Evolutionary conservation across 352 stramenopile species (phyloP), one percentile per base, ranked within the genome.

Genomic region (Globisporangium apiculatum): DNA sequence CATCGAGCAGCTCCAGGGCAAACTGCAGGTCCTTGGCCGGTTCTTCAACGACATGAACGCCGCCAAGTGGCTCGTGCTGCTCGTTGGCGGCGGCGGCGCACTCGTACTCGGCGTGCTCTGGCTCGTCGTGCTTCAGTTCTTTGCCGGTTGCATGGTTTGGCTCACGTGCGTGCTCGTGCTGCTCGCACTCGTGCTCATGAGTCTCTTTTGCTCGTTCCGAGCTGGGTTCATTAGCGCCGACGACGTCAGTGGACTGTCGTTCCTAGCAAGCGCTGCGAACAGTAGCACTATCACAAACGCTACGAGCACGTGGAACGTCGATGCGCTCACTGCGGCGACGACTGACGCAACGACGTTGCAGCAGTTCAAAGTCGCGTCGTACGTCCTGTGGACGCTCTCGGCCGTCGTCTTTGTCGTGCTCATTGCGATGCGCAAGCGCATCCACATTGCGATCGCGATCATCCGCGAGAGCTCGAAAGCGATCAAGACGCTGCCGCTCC

Each of bases 1-100:
- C 17, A 58, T 88, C 12, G 76, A 79, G 14, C 82, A 94, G 56
- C 56, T 96, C 7, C 83, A 94, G 43, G 68, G 75, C 38, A 61
- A 79, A 38, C 35, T 75, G 7, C 74, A 87, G 49, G 66, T 87
- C 1, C 66, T 94, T 9, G 72, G 71, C 0, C 73, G 84, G 2
- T 88, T 90, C 40, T 50, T 96, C 14, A 83, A 79, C 61, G 86
- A 96, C 52, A 88, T 92, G 62, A 72, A 72, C 24, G 71, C 77
- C 10, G 74, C 75, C n/a, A 73, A 75, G 2, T 69, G 66, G 46
- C 64, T 90, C 42, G 71, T 95, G 10, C 35, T 94, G 17, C 49
- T 76, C 6, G 66, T 83, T 7, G 83, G 79, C 1, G 83, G 75
- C 7, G 67, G 65, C 4, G 81, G 78, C 6, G 71, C 81, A 7